phyloP scores from a whole-genome alignment of 2,329 filamentous ascomycete species.

The Cordyceps cateniannulata region DNA sequence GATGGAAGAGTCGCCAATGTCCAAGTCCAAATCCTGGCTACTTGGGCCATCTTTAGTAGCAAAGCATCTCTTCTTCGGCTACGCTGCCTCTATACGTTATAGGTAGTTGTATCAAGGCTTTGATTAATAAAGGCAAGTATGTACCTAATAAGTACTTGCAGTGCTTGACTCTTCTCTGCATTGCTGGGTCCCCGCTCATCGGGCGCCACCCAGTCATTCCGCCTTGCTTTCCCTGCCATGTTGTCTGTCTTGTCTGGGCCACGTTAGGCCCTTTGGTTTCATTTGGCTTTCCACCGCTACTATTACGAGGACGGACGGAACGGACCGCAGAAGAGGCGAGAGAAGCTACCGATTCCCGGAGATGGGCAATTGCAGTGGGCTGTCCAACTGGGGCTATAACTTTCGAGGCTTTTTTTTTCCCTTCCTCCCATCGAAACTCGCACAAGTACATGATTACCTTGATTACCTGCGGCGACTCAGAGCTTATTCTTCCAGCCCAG shows the following conservation, averaged over 20 bases:
- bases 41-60: not conserved
- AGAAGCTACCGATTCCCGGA: not conserved
- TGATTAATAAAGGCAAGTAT: not conserved
- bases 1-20: no score
- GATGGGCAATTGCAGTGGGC: not conserved
- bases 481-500: not conserved
- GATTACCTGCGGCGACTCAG: no score
- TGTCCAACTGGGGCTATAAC: not conserved
- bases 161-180: not conserved
- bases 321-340: not conserved
- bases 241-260: conserved; percentile 1
- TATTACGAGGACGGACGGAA: not conserved
- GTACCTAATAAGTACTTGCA: not conserved
- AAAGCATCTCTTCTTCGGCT: not conserved
- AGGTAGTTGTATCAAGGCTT: no score
- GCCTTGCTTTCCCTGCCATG: no score
- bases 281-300: conserved; percentile 5
- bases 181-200: not conserved
- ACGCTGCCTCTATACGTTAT: no score
- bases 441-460: not conserved
- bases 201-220: conserved; percentile 8
- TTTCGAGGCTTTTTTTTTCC: not conserved
- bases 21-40: not conserved
- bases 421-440: not conserved
- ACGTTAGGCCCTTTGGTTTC: conserved; percentile 11